phyloP scores from a whole-genome alignment of 805 yeast species.

The Candida berthetii region DNA sequence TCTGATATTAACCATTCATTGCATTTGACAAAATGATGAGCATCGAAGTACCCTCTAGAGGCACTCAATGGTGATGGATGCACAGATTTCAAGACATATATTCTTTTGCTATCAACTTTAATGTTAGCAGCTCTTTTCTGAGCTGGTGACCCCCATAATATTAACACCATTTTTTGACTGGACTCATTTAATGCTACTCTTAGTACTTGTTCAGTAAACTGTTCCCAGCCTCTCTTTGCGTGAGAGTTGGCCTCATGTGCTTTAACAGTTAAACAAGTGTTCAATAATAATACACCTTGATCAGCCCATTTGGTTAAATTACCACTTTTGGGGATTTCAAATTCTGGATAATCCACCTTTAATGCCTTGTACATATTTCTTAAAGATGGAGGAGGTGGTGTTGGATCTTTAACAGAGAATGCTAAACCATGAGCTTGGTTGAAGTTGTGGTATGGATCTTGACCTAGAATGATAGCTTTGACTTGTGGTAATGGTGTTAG shows the following conservation, averaged over 20 bases:
- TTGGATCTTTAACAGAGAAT: conserved; percentile 82
- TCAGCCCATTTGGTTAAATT: conserved; percentile 79
- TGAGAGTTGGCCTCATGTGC: conserved; percentile 95
- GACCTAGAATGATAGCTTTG: conserved; percentile 82
- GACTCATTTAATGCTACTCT: conserved; percentile 44
- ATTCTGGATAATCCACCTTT: conserved; percentile 66
- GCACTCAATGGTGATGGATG: conserved; percentile 98
- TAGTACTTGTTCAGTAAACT: conserved; percentile 72
- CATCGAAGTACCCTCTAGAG: conserved; percentile 75
- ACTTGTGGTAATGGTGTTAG: conserved; percentile 71
- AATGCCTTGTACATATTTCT: conserved; percentile 82
- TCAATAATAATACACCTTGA: conserved; percentile 82
- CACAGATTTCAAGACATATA: conserved; percentile 61
- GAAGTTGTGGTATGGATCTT: conserved; percentile 91
- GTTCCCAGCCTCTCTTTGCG: conserved; percentile 88
- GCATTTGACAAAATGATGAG: conserved; percentile 65
- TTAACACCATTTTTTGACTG: conserved; percentile 10
- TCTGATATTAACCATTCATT: conserved; percentile 66
- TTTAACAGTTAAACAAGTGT: conserved; percentile 84
- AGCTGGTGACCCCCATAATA: conserved; percentile 38
- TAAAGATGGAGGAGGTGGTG: conserved; percentile 83
- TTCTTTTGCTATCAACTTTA: conserved; percentile 24
- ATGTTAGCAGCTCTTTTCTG: conserved; percentile 27
- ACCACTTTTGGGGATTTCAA: conserved; percentile 44
- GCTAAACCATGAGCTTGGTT: conserved; percentile 98